Conservation (phyloP, 2,329 filamentous ascomycete species). For the Coniella vitis region DNA sequence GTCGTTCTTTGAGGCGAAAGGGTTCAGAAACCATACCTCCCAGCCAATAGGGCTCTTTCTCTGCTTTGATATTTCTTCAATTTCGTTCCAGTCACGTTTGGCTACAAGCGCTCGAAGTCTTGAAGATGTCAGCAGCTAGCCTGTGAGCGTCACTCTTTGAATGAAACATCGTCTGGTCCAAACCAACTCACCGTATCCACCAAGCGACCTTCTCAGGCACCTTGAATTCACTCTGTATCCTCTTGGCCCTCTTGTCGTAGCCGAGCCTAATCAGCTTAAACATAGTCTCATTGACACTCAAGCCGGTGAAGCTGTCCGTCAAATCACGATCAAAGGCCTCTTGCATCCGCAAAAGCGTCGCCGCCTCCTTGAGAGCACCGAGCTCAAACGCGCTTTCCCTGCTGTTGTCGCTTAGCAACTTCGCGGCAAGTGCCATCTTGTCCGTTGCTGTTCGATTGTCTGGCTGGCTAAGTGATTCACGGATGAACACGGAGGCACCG, state of each 20-base stretch:
- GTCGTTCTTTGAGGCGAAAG: not conserved
- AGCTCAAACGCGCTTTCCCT: constrained; percentile 73
- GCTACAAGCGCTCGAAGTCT: constrained; percentile 82
- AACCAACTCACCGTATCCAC: constrained; percentile 60
- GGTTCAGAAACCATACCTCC: constrained; percentile 68
- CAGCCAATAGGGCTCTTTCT: constrained; percentile 91
- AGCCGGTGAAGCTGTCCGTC: constrained; percentile 60
- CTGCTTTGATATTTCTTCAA: constrained; percentile 74
- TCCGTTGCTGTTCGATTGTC: constrained; percentile 66
- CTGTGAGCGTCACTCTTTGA: too few relatives aligned
- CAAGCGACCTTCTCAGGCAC: constrained; percentile 84
- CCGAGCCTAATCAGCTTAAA: constrained; percentile 79
- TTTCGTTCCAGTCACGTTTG: constrained; percentile 83
- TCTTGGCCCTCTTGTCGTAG: constrained; percentile 77
- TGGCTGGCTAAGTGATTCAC: constrained; percentile 71
- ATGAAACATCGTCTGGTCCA: not conserved
- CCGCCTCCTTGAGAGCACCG: constrained; percentile 70
- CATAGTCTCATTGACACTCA: constrained; percentile 86
- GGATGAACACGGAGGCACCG: constrained; percentile 78
- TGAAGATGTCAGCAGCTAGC: constrained; percentile 24
- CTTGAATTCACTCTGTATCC: constrained; percentile 86
- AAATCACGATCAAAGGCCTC: constrained; percentile 82
- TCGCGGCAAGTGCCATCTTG: constrained; percentile 81
- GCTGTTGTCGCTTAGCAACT: constrained; percentile 69
- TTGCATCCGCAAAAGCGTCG: constrained; percentile 75